These are phyloP conservation scores for Epichloe uncinata DNA, from an alignment of 2,329 filamentous ascomycete genomes.

Conservation along the genomic window DNA sequence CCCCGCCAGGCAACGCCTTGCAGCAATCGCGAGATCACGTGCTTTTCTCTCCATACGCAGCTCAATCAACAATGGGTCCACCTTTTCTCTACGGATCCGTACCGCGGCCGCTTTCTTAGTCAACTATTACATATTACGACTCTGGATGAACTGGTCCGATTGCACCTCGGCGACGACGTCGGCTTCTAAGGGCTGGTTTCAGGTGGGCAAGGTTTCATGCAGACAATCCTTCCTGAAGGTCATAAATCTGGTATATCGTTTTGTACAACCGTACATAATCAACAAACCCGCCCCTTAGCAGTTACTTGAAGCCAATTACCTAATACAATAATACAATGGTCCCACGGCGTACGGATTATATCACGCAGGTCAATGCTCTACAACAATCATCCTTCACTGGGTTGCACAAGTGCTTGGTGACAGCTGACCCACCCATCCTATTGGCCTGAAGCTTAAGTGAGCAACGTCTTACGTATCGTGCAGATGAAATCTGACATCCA, in stretches of 20 bases:
- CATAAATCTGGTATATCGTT: neutral
- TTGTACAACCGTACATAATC: neutral
- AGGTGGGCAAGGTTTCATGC: neutral
- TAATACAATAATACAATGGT: too few species aligned
- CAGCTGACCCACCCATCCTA: too few species aligned
- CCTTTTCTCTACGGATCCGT: neutral
- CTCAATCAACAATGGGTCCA: neutral
- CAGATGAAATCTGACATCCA: too few species aligned
- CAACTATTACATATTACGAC: too few species aligned
- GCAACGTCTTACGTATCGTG: too few species aligned
- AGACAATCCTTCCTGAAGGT: neutral
- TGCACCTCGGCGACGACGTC: neutral
- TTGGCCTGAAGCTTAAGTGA: too few species aligned
- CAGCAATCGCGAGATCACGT: conserved; percentile 10
- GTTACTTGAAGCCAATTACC: too few species aligned
- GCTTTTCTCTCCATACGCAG: neutral
- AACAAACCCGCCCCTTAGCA: too few species aligned
- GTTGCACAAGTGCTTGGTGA: too few species aligned
- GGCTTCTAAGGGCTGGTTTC: neutral
- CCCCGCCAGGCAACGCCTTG: conserved; percentile 9
- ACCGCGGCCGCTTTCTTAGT: neutral
- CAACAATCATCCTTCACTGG: too few species aligned
- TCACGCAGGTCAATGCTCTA: too few species aligned
- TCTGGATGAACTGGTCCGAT: neutral
- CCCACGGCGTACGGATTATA: too few species aligned